phyloP scores from a whole-genome alignment of 768 basidiomycete species.

The Sporobolomyces phaffii region DNA sequence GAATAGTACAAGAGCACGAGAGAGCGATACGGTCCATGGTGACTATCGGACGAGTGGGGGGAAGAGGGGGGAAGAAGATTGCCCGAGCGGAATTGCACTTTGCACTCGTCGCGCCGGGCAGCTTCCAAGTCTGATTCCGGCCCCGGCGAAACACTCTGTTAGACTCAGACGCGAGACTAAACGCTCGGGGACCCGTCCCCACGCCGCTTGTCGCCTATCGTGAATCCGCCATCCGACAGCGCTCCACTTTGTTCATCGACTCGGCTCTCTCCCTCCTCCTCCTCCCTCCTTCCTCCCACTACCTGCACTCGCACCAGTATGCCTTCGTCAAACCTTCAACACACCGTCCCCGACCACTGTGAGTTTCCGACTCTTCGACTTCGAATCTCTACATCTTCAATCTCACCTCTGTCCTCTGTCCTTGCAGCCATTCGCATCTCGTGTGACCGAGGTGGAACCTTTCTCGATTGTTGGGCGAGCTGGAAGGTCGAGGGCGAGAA shows the following conservation, averaged over 20 bases:
- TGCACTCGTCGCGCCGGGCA: too few species aligned
- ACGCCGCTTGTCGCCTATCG: too few species aligned
- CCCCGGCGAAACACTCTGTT: not conserved
- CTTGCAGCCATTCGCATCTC: constrained; percentile 56
- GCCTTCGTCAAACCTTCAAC: not conserved
- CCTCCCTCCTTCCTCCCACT: not conserved
- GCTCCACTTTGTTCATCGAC: not conserved
- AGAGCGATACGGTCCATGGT: too few species aligned
- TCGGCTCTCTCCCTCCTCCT: not conserved
- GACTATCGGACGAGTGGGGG: too few species aligned
- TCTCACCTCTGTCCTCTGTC: not conserved
- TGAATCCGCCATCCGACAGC: too few species aligned
- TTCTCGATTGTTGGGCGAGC: constrained; percentile 78
- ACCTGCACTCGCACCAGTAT: not conserved
- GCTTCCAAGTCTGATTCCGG: not conserved
- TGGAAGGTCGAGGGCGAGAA: constrained; percentile 58
- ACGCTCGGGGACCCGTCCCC: too few species aligned
- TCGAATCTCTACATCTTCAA: not conserved
- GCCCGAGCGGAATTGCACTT: not conserved
- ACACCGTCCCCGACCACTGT: constrained; percentile 15
- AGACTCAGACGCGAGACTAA: too few species aligned
- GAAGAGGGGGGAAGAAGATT: too few species aligned
- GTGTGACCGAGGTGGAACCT: constrained; percentile 84
- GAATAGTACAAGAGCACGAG: not conserved
- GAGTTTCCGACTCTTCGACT: not conserved